Evolutionary conservation across 169 alveolate species (phyloP), one percentile per base, ranked within the genome.

Genomic region (Cryptosporidium baileyi): DNA sequence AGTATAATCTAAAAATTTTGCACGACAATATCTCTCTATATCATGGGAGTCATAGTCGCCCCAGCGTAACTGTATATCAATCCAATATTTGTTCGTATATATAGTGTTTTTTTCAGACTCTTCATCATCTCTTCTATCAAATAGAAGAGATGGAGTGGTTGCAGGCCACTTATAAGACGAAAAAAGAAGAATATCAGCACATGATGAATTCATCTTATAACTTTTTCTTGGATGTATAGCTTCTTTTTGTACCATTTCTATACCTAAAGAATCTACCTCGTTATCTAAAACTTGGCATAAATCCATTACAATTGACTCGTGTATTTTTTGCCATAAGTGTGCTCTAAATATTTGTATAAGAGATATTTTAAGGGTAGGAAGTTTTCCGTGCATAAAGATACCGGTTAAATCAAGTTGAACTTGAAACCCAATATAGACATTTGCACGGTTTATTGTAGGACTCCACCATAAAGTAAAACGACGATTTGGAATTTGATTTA

Each of bases 391-490:
- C 99, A 98, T 98, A 92, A 98, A 98, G 67, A 98, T 98, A 36
- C 99, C 99, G 3, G 99, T 98, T 60, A 98, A 93, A 89, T 98
- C 99, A 63, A 98, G 90, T 91, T 98, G 99, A 61, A 98, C 99
- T 93, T 98, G 99, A 94, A 98, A 98, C 24, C 99, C 99, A 28
- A 98, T 99, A 90, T 98, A 98, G 28, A 98, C 99, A 93, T 98
- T 98, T 81, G 99, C 99, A 74, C 99, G 94, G 92, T 98, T 98
- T 38, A 98, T 97, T 15, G 99, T 98, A 15, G 99, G 99, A 3
- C 99, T 95, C 99, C 99, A 98, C 99, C 99, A 98, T 49, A 98
- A 96, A 32, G 99, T 98, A 91, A 98, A 98, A 81, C 99, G 94
- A 88, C 99, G 95, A 81, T 98, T 98, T 2, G 99, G 99, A 61